phyloP scores from a whole-genome alignment of 2,329 filamentous ascomycete genomes.

The Ceratocystis harringtonii region DNA sequence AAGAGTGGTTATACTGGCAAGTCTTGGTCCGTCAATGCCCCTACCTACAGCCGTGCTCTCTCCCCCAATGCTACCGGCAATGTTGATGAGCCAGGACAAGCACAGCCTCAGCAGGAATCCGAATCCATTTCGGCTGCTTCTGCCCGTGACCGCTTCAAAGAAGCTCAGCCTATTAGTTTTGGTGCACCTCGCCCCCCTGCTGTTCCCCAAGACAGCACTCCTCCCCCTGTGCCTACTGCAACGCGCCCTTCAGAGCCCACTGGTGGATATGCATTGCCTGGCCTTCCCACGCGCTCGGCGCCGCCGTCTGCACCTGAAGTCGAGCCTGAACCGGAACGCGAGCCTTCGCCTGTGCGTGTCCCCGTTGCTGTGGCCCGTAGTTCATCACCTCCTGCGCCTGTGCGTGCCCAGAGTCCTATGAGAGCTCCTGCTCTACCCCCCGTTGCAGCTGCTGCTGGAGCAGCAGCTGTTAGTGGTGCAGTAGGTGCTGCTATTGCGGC shows the following conservation, averaged over 20 bases:
- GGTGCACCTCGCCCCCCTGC: slow-evolving; percentile 25
- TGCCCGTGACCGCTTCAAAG: slow-evolving; percentile 70
- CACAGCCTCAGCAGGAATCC: slow-evolving; percentile 33
- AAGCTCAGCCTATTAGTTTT: slow-evolving; percentile 53
- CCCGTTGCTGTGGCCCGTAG: slow-evolving; percentile 69
- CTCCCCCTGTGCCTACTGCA: slow-evolving; percentile 24
- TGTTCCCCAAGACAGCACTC: slow-evolving; percentile 31
- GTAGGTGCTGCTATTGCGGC: neutral
- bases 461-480: slow-evolving; percentile 13
- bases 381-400: slow-evolving; percentile 23
- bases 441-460: slow-evolving; percentile 12
- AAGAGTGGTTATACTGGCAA: slow-evolving; percentile 86
- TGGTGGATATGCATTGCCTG: slow-evolving; percentile 64
- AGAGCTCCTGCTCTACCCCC: slow-evolving; percentile 16
- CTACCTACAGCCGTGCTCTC: slow-evolving; percentile 49
- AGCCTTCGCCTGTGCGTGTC: slow-evolving; percentile 65
- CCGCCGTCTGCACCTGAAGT: slow-evolving; percentile 39
- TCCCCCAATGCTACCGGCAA: slow-evolving; percentile 50
- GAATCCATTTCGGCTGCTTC: slow-evolving; percentile 53
- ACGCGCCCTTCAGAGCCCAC: slow-evolving; percentile 50
- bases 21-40: slow-evolving; percentile 70
- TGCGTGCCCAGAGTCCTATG: slow-evolving; percentile 25
- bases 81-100: slow-evolving; percentile 19
- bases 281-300: slow-evolving; percentile 49
- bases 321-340: slow-evolving; percentile 41